Evolutionary conservation across 108 stramenopile genomes (phyloP).

Genomic region (Cyclotella cryptica): DNA sequence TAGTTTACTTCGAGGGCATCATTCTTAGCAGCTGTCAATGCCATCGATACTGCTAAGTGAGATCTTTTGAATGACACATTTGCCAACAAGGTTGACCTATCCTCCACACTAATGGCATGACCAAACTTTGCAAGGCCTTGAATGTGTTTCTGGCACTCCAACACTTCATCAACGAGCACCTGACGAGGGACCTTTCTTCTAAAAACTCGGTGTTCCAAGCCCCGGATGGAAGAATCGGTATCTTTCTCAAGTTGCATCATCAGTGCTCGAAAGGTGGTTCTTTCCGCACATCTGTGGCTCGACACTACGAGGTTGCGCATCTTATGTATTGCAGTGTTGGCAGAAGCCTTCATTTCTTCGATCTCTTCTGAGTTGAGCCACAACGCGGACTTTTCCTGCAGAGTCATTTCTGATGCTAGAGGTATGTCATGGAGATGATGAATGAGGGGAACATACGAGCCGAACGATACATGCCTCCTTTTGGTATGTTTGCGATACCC

Average conservation of each 20-base stretch:
- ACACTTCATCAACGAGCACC: constrained; percentile 25
- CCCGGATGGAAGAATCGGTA: constrained; percentile 26
- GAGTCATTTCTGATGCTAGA: constrained; percentile 26
- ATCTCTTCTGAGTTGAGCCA: constrained; percentile 37
- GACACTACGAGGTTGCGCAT: constrained; percentile 20
- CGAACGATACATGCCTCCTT: constrained; percentile 35
- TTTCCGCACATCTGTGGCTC: constrained; percentile 6
- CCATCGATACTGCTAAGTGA: not conserved
- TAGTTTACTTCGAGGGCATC: constrained; percentile 24
- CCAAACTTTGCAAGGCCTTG: constrained; percentile 30
- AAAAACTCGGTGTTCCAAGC: constrained; percentile 43
- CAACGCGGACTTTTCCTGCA: constrained; percentile 23
- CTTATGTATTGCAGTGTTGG: constrained; percentile 21
- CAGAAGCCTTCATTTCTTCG: constrained; percentile 26
- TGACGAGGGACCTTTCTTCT: constrained; percentile 23
- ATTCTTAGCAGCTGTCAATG: constrained; percentile 24
- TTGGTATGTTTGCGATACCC: constrained; percentile 8
- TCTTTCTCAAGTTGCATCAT: constrained; percentile 31
- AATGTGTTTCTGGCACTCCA: constrained; percentile 42
- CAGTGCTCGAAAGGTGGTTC: constrained; percentile 21
- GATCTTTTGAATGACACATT: constrained; percentile 33
- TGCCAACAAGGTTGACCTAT: constrained; percentile 21
- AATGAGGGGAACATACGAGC: constrained; percentile 9
- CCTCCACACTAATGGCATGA: constrained; percentile 1
- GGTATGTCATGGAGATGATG: constrained; percentile 30